These are phyloP conservation scores for Tylopilus vinaceipallidus DNA, from an alignment of 768 basidiomycete species.

Conservation along the genomic window DNA sequence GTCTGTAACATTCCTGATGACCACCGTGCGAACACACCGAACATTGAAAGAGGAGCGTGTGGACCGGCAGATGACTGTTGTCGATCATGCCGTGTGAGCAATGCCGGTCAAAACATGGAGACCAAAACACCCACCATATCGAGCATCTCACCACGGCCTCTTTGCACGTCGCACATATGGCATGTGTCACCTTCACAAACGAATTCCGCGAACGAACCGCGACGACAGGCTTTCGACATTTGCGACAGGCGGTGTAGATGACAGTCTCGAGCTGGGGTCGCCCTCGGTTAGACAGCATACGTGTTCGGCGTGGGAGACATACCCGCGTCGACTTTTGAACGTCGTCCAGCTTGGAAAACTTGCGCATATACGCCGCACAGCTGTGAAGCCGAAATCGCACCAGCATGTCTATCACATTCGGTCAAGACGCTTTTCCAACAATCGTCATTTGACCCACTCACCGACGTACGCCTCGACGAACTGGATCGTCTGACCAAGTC, in stretches of 20 bases:
- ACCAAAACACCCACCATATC: slow-evolving; percentile 60
- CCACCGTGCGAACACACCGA: slow-evolving; percentile 78
- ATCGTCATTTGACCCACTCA: slow-evolving; percentile 29
- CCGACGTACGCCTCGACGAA: slow-evolving; percentile 77
- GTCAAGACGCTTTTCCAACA: not conserved
- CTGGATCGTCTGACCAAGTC: slow-evolving; percentile 39
- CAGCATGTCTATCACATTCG: slow-evolving; percentile 51
- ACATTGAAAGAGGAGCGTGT: slow-evolving; percentile 68
- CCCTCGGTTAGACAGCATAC: not conserved
- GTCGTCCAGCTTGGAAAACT: slow-evolving; percentile 51
- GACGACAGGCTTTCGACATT: slow-evolving; percentile 60
- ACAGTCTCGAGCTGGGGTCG: slow-evolving; percentile 64
- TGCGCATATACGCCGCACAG: slow-evolving; percentile 74
- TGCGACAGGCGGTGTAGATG: slow-evolving; percentile 67
- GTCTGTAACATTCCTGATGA: slow-evolving; percentile 73
- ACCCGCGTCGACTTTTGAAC: slow-evolving; percentile 57
- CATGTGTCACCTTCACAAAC: slow-evolving; percentile 41
- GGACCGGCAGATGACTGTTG: slow-evolving; percentile 72
- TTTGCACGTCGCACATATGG: slow-evolving; percentile 59
- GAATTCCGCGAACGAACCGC: slow-evolving; percentile 36
- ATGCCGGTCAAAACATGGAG: no score
- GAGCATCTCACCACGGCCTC: slow-evolving; percentile 51
- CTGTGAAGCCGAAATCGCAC: slow-evolving; percentile 59
- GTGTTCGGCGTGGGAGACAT: slow-evolving; percentile 6
- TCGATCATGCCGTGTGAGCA: not conserved